Conservation (phyloP, 768 basidiomycete species). For the Infundibulicybe gibba region DNA sequence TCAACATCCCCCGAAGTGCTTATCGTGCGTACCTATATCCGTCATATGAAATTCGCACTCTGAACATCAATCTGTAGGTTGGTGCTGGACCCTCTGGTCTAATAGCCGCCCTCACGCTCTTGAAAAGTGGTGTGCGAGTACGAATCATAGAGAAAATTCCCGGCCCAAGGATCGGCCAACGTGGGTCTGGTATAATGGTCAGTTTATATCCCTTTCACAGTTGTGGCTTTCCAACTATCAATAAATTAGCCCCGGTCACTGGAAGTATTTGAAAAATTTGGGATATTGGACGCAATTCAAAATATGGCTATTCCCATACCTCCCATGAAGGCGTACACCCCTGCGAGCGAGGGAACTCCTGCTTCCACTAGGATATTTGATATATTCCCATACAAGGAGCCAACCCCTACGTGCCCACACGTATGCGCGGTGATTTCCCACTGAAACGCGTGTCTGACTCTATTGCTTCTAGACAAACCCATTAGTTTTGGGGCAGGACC, state of each 20-base stretch:
- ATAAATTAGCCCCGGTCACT: conserved; percentile 35
- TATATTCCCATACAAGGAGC: neutral
- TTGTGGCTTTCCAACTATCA: neutral
- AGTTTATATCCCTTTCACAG: conserved; percentile 1
- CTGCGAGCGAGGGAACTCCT: neutral
- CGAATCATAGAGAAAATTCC: conserved; percentile 48
- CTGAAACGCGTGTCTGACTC: too few species aligned
- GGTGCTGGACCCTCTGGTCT: conserved; percentile 46
- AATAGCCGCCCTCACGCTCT: conserved; percentile 36
- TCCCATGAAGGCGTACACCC: neutral
- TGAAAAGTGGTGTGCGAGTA: conserved; percentile 42
- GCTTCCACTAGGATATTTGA: neutral
- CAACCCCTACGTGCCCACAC: neutral
- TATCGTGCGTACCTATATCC: too few species aligned
- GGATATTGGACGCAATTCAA: conserved; percentile 14
- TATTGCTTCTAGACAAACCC: too few species aligned
- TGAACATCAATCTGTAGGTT: conserved; percentile 25
- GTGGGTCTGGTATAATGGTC: conserved; percentile 36
- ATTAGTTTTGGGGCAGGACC: too few species aligned
- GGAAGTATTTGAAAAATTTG: conserved; percentile 37
- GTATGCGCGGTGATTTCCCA: neutral
- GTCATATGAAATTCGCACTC: too few species aligned
- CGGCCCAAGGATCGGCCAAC: conserved; percentile 28
- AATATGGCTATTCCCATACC: neutral
- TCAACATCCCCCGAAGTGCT: too few species aligned